Percentiles rank a stretch among this genome's conserved stretches.
These are phyloP conservation scores for Alternaria longipes DNA, from an alignment of 2,329 filamentous ascomycete genomes.

Conservation along the genomic window DNA sequence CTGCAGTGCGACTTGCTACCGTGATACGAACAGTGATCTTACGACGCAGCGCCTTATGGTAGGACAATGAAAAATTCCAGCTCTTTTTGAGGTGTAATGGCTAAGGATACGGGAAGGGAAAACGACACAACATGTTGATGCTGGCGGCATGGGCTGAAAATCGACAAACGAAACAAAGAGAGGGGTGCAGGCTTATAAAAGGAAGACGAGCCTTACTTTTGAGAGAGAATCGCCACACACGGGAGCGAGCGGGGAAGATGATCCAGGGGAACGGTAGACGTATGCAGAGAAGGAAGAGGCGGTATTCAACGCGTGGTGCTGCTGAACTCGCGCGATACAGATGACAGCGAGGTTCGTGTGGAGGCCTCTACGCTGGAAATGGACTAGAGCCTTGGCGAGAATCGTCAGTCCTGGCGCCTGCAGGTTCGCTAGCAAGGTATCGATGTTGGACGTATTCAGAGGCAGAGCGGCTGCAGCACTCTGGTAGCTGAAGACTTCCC, in stretches of 20 bases:
- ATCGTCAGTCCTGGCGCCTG: conserved; percentile 23
- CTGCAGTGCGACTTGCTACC: conserved; percentile 47
- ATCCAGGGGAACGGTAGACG: conserved; percentile 34
- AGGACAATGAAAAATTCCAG: conserved; percentile 26
- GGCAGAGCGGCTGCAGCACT: conserved; percentile 5
- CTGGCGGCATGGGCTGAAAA: conserved; percentile 19
- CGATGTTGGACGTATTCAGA: conserved; percentile 21
- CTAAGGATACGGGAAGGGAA: background rate
- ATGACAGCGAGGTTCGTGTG: conserved; percentile 40
- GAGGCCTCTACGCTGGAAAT: conserved; percentile 28
- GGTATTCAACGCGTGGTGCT: conserved; percentile 28
- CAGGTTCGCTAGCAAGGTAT: conserved; percentile 13
- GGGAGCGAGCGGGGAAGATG: conserved; percentile 39
- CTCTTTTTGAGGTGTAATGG: conserved; percentile 8
- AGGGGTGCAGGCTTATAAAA: conserved; percentile 4
- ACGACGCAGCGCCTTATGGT: conserved; percentile 34
- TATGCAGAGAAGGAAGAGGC: conserved; percentile 37
- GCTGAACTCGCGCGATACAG: conserved; percentile 38
- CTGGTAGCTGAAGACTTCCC: conserved; percentile 13
- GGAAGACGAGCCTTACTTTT: conserved; percentile 41
- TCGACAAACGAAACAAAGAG: conserved; percentile 18
- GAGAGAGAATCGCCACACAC: conserved; percentile 30
- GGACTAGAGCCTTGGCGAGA: conserved; percentile 35
- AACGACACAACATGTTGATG: conserved; percentile 8
- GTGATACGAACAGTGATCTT: conserved; percentile 45